Conservation (phyloP, 2,329 filamentous ascomycete species). For the Neonectria punicea region DNA sequence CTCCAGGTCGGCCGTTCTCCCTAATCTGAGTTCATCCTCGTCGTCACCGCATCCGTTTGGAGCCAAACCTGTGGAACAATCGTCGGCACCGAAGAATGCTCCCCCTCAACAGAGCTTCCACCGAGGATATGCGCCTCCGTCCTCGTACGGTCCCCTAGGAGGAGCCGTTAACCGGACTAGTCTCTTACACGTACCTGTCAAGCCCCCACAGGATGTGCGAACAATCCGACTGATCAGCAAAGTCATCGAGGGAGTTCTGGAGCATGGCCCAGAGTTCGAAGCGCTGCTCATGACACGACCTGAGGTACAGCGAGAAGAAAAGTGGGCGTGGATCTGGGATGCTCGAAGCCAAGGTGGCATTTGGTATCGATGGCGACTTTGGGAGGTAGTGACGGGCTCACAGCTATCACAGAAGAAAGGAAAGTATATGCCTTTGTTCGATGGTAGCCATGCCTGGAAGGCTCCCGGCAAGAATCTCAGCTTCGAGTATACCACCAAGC, state of each 20-base stretch:
- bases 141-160: constrained; percentile 66
- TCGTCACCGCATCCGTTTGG: constrained; percentile 75
- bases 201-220: constrained; percentile 79
- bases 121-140: constrained; percentile 79
- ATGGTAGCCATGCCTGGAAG: constrained; percentile 81
- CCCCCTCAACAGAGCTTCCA: constrained; percentile 57
- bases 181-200: constrained; percentile 76
- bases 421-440: constrained; percentile 75
- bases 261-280: constrained; percentile 88
- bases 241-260: constrained; percentile 81
- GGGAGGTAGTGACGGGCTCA: constrained; percentile 82
- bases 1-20: constrained; percentile 55
- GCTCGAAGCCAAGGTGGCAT: constrained; percentile 80
- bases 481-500: constrained; percentile 80
- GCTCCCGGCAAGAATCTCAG: constrained; percentile 77
- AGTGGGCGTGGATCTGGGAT: constrained; percentile 96
- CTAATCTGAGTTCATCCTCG: constrained; percentile 50
- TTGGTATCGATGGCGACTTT: constrained; percentile 93
- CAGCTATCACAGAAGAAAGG: constrained; percentile 57
- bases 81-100: constrained; percentile 47
- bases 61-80: constrained; percentile 71
- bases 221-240: constrained; percentile 88
- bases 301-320: constrained; percentile 85
- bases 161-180: constrained; percentile 57
- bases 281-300: constrained; percentile 88